Evolutionary conservation across 768 basidiomycete genomes (phyloP).

Genomic region (Amanita rubescens): DNA sequence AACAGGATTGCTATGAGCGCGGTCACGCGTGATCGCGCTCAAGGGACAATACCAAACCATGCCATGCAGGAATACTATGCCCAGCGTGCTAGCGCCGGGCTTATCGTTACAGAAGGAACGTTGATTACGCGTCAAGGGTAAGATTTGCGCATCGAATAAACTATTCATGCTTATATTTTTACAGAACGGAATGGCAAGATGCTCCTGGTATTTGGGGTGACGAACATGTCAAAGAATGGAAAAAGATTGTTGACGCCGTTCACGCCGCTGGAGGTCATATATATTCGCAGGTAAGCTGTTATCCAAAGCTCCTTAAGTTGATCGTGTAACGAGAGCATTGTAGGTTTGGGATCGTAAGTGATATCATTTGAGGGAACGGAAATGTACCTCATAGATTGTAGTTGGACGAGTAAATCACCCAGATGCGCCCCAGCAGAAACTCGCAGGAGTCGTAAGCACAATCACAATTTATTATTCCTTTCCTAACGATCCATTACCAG

Average conservation of each 20-base stretch:
- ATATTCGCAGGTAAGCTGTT: constrained; percentile 31
- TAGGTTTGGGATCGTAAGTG: constrained; percentile 33
- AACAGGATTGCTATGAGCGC: constrained; percentile 35
- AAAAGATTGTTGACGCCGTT: constrained; percentile 37
- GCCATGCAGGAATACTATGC: constrained; percentile 33
- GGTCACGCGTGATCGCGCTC: constrained; percentile 33
- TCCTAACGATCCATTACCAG: constrained; percentile 17
- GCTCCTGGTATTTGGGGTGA: constrained; percentile 41
- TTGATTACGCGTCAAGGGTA: constrained; percentile 37
- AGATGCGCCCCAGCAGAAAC: constrained; percentile 31
- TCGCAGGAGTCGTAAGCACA: constrained; percentile 23
- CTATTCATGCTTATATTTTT: not conserved
- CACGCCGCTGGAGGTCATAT: constrained; percentile 38
- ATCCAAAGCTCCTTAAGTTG: not conserved
- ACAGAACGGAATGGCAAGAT: constrained; percentile 35
- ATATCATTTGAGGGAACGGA: not conserved
- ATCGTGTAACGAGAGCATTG: not conserved
- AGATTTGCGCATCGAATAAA: not conserved
- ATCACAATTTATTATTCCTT: not conserved
- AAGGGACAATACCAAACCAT: constrained; percentile 28
- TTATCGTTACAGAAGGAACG: constrained; percentile 33
- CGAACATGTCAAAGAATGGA: constrained; percentile 38
- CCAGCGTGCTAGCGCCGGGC: constrained; percentile 34
- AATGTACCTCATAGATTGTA: constrained; percentile 7
- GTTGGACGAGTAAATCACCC: constrained; percentile 31